phyloP scores from a whole-genome alignment of 305 asterid genomes.

The Salvia sclarea region DNA sequence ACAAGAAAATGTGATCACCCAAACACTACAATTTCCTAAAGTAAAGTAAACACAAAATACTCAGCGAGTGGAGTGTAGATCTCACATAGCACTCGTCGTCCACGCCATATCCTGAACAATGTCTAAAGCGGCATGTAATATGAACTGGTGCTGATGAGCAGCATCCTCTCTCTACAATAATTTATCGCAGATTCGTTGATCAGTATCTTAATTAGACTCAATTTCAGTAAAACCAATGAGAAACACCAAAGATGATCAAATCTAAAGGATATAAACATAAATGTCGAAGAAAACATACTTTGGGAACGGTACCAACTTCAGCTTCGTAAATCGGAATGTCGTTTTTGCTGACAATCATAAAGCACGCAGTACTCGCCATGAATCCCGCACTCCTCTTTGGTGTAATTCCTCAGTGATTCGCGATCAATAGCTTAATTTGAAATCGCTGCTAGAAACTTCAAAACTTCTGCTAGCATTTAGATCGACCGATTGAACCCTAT shows the following conservation, averaged over 20 bases:
- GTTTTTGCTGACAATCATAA: constrained; percentile 81
- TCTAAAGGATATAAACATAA: background rate
- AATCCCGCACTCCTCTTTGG: constrained; percentile 16
- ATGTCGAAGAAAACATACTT: constrained; percentile 42
- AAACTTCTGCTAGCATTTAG: background rate
- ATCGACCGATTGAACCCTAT: constrained; percentile 30
- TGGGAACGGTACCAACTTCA: constrained; percentile 88
- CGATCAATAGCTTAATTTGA: background rate
- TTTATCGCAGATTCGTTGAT: constrained; percentile 7
- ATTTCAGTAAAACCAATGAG: background rate
- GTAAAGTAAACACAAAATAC: background rate
- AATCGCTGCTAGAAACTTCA: background rate
- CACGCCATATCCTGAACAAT: constrained; percentile 91
- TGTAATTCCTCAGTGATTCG: constrained; percentile 2
- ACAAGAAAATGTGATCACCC: background rate
- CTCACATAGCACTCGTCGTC: constrained; percentile 97
- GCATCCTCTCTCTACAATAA: constrained; percentile 80
- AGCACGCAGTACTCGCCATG: constrained; percentile 87
- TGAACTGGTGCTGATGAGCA: constrained; percentile 96
- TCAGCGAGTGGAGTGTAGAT: constrained; percentile 19
- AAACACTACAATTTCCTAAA: background rate
- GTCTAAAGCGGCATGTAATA: constrained; percentile 87
- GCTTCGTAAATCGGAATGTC: constrained; percentile 95
- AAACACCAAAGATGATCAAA: background rate
- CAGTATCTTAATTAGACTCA: constrained; percentile 1